phyloP scores from a whole-genome alignment of 495 filamentous ascomycete genomes.

The Penicillium waksmanii region DNA sequence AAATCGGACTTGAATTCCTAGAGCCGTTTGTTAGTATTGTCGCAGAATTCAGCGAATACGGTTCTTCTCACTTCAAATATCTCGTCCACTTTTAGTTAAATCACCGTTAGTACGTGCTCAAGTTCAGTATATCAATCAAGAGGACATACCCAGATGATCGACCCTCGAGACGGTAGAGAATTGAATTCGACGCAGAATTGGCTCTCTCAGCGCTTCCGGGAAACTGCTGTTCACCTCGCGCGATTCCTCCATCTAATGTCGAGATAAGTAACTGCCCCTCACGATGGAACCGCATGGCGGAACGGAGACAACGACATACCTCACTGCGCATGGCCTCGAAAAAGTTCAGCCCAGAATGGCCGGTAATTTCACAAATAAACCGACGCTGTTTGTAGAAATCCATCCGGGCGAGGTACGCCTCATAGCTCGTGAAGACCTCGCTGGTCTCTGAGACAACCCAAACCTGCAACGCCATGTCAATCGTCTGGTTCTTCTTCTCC shows the following conservation, averaged over 20 bases:
- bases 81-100: slow-evolving; percentile 58
- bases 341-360: slow-evolving; percentile 89
- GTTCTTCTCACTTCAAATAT: slow-evolving; percentile 61
- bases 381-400: slow-evolving; percentile 93
- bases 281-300: background rate
- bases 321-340: slow-evolving; percentile 93
- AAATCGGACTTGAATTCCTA: slow-evolving; percentile 93
- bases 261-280: slow-evolving; percentile 7
- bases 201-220: slow-evolving; percentile 87
- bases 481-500: background rate
- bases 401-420: slow-evolving; percentile 81
- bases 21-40: slow-evolving; percentile 1
- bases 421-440: slow-evolving; percentile 88
- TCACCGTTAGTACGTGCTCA: slow-evolving; percentile 27
- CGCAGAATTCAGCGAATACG: background rate
- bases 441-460: slow-evolving; percentile 90
- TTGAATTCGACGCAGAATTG: slow-evolving; percentile 86
- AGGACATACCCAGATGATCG: slow-evolving; percentile 77
- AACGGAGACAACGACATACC: slow-evolving; percentile 55
- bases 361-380: slow-evolving; percentile 94
- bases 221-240: slow-evolving; percentile 89
- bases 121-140: background rate
- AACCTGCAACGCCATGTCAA: slow-evolving; percentile 56
- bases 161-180: slow-evolving; percentile 90
- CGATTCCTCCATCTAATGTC: slow-evolving; percentile 72